These are phyloP conservation scores for Phytophthora quininea DNA, from an alignment of 352 stramenopile genomes.

Conservation along the genomic window DNA sequence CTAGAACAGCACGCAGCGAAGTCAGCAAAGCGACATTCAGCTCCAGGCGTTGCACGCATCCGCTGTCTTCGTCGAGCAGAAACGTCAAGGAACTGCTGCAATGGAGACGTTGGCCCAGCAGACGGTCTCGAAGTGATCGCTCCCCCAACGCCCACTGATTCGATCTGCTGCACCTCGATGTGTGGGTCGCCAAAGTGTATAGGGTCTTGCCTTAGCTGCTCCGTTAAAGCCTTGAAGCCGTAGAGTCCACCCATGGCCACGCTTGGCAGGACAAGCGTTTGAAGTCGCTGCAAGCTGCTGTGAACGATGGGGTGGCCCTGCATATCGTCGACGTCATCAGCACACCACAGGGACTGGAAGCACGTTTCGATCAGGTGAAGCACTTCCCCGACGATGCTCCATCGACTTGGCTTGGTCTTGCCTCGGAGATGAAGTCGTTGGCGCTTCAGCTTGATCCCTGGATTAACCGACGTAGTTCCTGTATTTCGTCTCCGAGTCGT, in stretches of 20 bases:
- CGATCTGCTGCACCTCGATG: too few species aligned
- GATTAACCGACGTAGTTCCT: conserved; percentile 10
- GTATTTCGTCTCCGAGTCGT: neutral
- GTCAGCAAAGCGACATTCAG: too few species aligned
- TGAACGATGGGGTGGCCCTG: neutral
- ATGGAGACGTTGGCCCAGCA: too few species aligned
- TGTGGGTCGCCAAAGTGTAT: too few species aligned
- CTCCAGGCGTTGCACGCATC: too few species aligned
- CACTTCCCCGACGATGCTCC: conserved; percentile 14
- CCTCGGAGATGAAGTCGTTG: neutral
- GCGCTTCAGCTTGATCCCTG: conserved; percentile 12
- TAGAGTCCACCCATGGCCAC: neutral
- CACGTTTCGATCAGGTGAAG: conserved; percentile 16
- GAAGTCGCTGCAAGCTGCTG: neutral
- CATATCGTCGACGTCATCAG: neutral
- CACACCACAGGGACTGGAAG: conserved; percentile 3
- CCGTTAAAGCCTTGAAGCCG: neutral
- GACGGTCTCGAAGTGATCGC: too few species aligned
- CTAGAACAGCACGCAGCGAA: too few species aligned
- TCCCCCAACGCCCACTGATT: too few species aligned
- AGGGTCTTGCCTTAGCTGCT: too few species aligned
- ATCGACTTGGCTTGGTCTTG: conserved; percentile 5
- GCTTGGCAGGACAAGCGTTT: neutral
- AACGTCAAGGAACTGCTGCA: too few species aligned
- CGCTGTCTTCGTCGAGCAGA: too few species aligned